Percentiles rank a stretch among this genome's conserved stretches.
phyloP scores from a whole-genome alignment of 2,329 filamentous ascomycete genomes.

The Phialophora tarda region DNA sequence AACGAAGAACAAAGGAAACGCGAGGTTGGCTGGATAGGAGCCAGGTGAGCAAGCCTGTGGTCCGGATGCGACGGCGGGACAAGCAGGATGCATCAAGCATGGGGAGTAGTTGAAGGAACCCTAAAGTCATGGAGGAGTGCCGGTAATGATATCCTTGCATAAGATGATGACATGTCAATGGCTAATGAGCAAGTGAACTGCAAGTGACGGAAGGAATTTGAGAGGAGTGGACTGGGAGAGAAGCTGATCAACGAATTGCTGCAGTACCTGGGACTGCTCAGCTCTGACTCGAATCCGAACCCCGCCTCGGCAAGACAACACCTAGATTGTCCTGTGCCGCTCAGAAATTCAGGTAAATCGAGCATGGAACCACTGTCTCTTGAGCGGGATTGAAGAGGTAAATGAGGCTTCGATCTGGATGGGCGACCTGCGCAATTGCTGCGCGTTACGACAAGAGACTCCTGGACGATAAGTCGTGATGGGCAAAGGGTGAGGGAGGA shows the following conservation, averaged over 20 bases:
- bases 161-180: constrained; percentile 22
- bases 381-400: neutral
- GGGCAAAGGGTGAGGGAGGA: constrained; percentile 1
- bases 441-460: neutral
- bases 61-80: constrained; percentile 16
- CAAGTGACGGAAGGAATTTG: constrained; percentile 24
- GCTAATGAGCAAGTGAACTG: constrained; percentile 13
- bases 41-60: neutral
- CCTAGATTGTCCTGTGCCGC: neutral
- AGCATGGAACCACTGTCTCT: neutral
- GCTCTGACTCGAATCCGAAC: constrained; percentile 20
- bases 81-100: constrained; percentile 18
- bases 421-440: neutral
- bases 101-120: neutral
- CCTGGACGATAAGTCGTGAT: neutral
- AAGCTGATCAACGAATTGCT: constrained; percentile 25
- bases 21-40: constrained; percentile 4
- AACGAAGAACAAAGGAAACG: neutral
- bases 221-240: constrained; percentile 21
- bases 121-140: constrained; percentile 13
- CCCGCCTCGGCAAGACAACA: constrained; percentile 22
- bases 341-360: neutral
- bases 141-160: constrained; percentile 31
- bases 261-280: constrained; percentile 15
- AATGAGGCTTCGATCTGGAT: neutral